Evolutionary conservation across 164 flowering plant species (phyloP).

Genomic region (Liriodendron chinense): DNA sequence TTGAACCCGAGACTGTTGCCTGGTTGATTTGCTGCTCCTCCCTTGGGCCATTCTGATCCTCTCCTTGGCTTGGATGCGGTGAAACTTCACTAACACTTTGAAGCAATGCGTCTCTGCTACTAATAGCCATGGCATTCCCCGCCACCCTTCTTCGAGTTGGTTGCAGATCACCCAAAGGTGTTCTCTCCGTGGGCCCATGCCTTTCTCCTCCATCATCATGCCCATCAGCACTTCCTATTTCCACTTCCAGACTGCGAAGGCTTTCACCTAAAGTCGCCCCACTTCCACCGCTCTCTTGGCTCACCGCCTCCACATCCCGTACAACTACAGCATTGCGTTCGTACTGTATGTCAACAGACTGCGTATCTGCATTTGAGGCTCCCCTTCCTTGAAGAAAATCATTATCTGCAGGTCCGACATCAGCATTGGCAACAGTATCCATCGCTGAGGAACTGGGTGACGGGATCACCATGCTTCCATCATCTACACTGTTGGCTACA

Average conservation of each 20-base stretch:
- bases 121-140: conserved; percentile 41
- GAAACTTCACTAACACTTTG: conserved; percentile 82
- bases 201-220: conserved; percentile 98
- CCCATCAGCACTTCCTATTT: conserved; percentile 99
- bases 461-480: conserved; percentile 23
- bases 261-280: conserved; percentile 98
- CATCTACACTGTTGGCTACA: conserved; percentile 36
- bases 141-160: conserved; percentile 49
- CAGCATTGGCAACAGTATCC: conserved; percentile 35
- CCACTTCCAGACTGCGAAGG: conserved; percentile 94
- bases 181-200: conserved; percentile 65
- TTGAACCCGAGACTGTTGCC: conserved; percentile 60
- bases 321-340: conserved; percentile 69
- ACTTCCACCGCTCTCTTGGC: conserved; percentile 96
- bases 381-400: conserved; percentile 47
- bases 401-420: conserved; percentile 29
- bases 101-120: conserved; percentile 66
- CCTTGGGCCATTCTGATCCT: conserved; percentile 50
- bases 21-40: conserved; percentile 55
- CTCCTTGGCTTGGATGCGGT: conserved; percentile 68
- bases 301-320: conserved; percentile 93
- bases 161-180: conserved; percentile 47
- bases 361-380: conserved; percentile 37
- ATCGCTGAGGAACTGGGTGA: conserved; percentile 26
- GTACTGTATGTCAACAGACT: conserved; percentile 78